phyloP scores from a whole-genome alignment of 2,329 filamentous ascomycete genomes.

The Beauveria medogensis region DNA sequence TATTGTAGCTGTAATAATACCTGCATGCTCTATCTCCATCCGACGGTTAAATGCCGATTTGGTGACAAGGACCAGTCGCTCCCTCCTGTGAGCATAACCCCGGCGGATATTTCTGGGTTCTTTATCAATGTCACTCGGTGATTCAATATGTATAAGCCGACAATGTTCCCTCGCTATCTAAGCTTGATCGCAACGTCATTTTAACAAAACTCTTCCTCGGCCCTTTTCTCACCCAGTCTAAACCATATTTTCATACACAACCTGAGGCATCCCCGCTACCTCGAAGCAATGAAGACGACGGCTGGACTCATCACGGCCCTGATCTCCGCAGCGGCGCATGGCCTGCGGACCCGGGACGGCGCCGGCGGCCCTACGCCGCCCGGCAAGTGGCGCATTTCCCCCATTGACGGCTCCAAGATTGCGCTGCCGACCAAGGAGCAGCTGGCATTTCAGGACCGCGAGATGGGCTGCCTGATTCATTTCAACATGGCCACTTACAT shows the following conservation, averaged over 20 bases:
- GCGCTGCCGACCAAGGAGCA: conserved; percentile 19
- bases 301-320: not conserved
- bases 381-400: conserved; percentile 16
- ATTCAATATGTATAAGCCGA: not conserved
- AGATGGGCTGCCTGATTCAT: conserved; percentile 20
- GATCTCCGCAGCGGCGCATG: not conserved
- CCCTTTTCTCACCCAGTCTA: not conserved
- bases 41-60: not conserved
- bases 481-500: conserved; percentile 21
- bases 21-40: not conserved
- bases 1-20: not conserved
- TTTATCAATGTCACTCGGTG: not conserved
- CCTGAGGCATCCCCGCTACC: no score
- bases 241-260: no score
- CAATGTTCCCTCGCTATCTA: not conserved
- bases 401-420: conserved; percentile 20
- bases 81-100: not conserved
- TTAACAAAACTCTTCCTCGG: not conserved
- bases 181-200: not conserved
- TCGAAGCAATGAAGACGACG: not conserved
- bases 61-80: not conserved
- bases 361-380: not conserved
- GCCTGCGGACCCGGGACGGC: not conserved
- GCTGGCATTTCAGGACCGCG: conserved; percentile 19
- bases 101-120: not conserved